These are phyloP conservation scores for Diatrype stigma DNA, from an alignment of 2,329 filamentous ascomycete genomes.

Conservation along the genomic window DNA sequence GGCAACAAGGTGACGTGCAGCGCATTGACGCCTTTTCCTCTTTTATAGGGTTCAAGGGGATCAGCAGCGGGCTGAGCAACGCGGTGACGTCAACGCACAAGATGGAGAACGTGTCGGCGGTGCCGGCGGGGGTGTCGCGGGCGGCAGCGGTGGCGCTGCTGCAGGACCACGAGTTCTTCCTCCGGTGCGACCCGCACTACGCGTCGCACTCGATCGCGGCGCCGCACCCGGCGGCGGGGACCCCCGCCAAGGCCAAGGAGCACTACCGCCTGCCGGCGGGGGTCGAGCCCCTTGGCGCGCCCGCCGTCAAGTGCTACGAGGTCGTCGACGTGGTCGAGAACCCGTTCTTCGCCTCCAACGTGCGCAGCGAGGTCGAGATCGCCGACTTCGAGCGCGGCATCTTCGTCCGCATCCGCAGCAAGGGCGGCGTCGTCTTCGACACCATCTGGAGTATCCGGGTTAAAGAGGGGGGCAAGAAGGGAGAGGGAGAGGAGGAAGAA, in stretches of 20 bases:
- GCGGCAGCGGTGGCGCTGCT: conserved; percentile 36
- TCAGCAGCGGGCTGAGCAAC: not conserved
- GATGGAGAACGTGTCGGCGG: conserved; percentile 37
- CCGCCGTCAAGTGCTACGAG: conserved; percentile 35
- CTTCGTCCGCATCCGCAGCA: conserved; percentile 48
- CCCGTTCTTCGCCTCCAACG: conserved; percentile 51
- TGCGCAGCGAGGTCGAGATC: conserved; percentile 52
- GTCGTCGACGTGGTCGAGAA: conserved; percentile 51
- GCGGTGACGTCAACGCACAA: conserved; percentile 10
- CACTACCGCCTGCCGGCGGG: conserved; percentile 18
- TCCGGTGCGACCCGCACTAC: conserved; percentile 50
- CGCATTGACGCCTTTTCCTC: not conserved
- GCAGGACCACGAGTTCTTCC: conserved; percentile 48
- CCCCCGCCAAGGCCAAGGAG: conserved; percentile 22
- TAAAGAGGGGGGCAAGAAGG: conserved; percentile 29
- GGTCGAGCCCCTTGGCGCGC: conserved; percentile 18
- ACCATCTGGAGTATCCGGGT: conserved; percentile 41
- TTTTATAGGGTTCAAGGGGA: not conserved
- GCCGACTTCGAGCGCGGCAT: conserved; percentile 44
- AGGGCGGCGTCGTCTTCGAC: conserved; percentile 49
- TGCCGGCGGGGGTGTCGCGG: conserved; percentile 31
- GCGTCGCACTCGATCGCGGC: conserved; percentile 28
- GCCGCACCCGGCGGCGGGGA: conserved; percentile 14
- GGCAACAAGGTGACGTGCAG: not conserved
- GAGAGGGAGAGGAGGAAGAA: conserved; percentile 14